These are phyloP conservation scores for Nasturtium officinale DNA, from an alignment of 345 rosid genomes.

Conservation along the genomic window DNA sequence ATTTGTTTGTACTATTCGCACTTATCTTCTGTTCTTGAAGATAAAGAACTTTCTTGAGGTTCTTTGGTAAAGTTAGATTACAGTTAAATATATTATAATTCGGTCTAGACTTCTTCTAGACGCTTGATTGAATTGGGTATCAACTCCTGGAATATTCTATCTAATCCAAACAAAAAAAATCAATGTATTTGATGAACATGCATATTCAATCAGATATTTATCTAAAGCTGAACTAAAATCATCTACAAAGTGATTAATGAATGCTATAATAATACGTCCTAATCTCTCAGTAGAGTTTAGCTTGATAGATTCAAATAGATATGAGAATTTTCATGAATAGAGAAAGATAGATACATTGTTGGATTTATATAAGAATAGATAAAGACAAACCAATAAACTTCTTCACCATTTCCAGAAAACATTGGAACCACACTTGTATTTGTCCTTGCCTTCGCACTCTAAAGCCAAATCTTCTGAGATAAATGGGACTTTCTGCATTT, in stretches of 20 bases:
- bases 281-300: slow-evolving; percentile 6
- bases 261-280: not conserved
- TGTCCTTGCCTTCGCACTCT: slow-evolving; percentile 97
- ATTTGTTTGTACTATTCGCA: slow-evolving; percentile 33
- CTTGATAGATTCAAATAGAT: slow-evolving; percentile 31
- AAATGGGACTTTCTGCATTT: slow-evolving; percentile 90
- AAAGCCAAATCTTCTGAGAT: slow-evolving; percentile 74
- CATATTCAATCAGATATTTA: not conserved
- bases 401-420: slow-evolving; percentile 99
- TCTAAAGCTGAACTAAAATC: not conserved
- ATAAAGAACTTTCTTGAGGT: slow-evolving; percentile 22
- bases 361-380: slow-evolving; percentile 32
- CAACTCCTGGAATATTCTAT: not conserved
- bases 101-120: not conserved
- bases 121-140: not conserved
- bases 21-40: slow-evolving; percentile 9
- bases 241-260: too few species aligned
- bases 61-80: slow-evolving; percentile 17
- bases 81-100: slow-evolving; percentile 1
- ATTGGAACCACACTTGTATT: slow-evolving; percentile 96
- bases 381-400: not conserved
- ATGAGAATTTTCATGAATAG: slow-evolving; percentile 18
- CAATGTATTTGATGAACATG: not conserved
- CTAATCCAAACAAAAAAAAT: not conserved
- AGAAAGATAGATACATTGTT: slow-evolving; percentile 46